phyloP scores from a whole-genome alignment of 1,139 yeast species.

The Kurtzmaniella quercitrusa region DNA sequence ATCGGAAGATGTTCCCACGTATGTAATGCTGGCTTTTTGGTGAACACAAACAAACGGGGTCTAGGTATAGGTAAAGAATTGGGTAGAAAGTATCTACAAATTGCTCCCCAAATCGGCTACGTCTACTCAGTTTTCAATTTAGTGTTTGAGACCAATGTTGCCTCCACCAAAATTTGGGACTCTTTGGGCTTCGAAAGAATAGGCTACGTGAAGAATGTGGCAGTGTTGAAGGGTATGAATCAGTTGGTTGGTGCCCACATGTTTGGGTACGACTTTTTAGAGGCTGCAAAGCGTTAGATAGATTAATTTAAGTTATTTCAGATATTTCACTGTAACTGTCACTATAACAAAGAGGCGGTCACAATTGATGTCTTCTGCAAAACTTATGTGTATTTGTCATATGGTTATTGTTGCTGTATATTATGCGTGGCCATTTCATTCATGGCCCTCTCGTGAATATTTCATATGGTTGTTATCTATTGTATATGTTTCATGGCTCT shows the following conservation, averaged over 20 bases:
- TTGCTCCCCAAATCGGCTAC: conserved; percentile 73
- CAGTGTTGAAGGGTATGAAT: conserved; percentile 54
- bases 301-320: background rate
- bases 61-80: conserved; percentile 56
- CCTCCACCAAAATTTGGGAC: conserved; percentile 73
- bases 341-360: too few relatives aligned
- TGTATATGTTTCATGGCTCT: too few relatives aligned
- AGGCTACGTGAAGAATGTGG: conserved; percentile 66
- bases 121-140: conserved; percentile 77
- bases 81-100: conserved; percentile 54
- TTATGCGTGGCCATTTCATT: too few relatives aligned
- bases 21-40: conserved; percentile 78
- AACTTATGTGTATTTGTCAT: too few relatives aligned
- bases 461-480: too few relatives aligned
- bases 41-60: conserved; percentile 53
- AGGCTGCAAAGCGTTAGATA: background rate
- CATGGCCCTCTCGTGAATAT: too few relatives aligned
- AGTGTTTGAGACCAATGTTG: conserved; percentile 69
- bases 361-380: too few relatives aligned
- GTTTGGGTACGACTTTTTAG: conserved; percentile 53
- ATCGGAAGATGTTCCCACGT: conserved; percentile 72
- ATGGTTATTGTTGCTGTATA: background rate
- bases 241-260: conserved; percentile 64
- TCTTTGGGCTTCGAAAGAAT: conserved; percentile 66
- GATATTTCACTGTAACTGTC: too few relatives aligned